These are phyloP conservation scores for Nemania sp. DNA, from an alignment of 2,329 filamentous ascomycete species.

Conservation along the genomic window DNA sequence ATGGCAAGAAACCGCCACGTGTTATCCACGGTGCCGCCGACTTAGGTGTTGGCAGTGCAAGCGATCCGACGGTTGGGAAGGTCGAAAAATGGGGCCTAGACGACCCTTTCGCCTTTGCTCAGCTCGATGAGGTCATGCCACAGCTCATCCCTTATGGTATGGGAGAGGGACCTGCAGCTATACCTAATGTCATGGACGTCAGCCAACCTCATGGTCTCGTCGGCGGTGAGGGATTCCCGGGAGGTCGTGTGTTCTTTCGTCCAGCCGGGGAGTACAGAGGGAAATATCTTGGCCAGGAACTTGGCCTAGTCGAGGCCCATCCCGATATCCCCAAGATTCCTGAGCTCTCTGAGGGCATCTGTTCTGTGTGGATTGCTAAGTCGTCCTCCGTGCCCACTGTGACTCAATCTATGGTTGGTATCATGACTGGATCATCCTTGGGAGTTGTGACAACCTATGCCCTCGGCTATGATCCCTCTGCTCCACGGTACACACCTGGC, in stretches of 20 bases:
- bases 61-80: constrained; percentile 77
- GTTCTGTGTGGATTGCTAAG: constrained; percentile 89
- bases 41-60: constrained; percentile 75
- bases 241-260: constrained; percentile 79
- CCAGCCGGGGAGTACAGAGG: constrained; percentile 75
- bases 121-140: constrained; percentile 77
- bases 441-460: constrained; percentile 84
- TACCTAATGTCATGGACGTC: constrained; percentile 87
- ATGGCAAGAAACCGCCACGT: constrained; percentile 73
- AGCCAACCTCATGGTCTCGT: constrained; percentile 84
- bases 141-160: constrained; percentile 77
- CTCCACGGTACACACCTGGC: constrained; percentile 69
- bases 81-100: constrained; percentile 81
- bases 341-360: constrained; percentile 71
- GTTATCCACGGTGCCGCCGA: constrained; percentile 85
- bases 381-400: constrained; percentile 70
- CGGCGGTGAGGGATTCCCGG: constrained; percentile 83
- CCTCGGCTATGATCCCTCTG: constrained; percentile 63
- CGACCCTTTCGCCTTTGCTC: constrained; percentile 74
- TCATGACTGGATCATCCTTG: constrained; percentile 80
- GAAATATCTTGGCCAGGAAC: constrained; percentile 69
- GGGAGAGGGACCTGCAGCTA: constrained; percentile 75
- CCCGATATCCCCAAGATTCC: constrained; percentile 79
- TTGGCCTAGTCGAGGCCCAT: constrained; percentile 63
- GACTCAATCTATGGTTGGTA: constrained; percentile 79